phyloP scores from a whole-genome alignment of 208 protist species.

The Spongospora subterranea region DNA sequence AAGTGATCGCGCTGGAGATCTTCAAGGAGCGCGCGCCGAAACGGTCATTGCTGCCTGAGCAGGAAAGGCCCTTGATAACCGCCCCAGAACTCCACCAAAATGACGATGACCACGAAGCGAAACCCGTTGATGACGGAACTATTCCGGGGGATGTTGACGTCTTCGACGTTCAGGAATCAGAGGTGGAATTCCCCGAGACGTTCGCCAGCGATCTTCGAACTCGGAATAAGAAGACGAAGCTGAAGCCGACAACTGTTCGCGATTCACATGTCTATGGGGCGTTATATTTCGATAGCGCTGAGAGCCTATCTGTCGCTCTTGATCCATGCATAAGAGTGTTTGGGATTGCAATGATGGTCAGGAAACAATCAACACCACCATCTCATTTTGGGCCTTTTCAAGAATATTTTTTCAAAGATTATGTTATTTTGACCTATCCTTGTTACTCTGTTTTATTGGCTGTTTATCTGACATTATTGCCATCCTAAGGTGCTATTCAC shows the following conservation, averaged over 20 bases:
- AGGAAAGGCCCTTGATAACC: background rate
- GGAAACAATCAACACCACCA: no score
- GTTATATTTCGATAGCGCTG: background rate
- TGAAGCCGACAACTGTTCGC: conserved; percentile 32
- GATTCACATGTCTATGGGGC: conserved; percentile 21
- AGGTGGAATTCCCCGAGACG: no score
- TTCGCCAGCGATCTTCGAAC: no score
- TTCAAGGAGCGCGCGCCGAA: conserved; percentile 16
- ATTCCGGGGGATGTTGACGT: background rate
- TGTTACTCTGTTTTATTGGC: no score
- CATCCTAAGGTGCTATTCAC: no score
- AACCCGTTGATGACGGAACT: background rate
- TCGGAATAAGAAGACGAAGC: background rate
- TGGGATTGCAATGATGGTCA: conserved; percentile 30
- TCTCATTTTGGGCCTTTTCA: no score
- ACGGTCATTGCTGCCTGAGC: background rate
- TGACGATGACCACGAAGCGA: background rate
- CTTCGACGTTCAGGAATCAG: background rate
- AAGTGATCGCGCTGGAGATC: conserved; percentile 13
- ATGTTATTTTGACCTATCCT: no score
- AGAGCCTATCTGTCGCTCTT: background rate
- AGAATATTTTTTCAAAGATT: no score
- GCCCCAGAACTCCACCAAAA: background rate
- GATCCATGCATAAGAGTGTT: background rate
- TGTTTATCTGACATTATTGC: no score